phyloP scores from a whole-genome alignment of 495 filamentous ascomycete genomes.

The Daldinia bambusicola region DNA sequence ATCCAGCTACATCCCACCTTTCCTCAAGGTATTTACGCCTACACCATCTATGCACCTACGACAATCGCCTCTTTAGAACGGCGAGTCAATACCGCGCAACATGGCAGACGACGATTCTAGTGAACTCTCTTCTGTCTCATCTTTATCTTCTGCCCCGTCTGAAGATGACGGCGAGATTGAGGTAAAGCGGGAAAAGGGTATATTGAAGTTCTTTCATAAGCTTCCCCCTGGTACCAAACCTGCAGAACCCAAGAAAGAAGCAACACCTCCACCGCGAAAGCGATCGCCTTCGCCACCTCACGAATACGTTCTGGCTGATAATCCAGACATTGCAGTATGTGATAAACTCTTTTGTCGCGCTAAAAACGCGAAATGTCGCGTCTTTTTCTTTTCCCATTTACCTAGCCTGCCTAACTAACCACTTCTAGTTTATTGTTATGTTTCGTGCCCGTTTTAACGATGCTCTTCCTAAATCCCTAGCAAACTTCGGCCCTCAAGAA shows the following conservation, averaged over 20 bases:
- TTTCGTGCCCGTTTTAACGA: slow-evolving; percentile 94
- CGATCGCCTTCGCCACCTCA: slow-evolving; percentile 86
- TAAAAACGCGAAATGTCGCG: slow-evolving; percentile 55
- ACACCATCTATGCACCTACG: slow-evolving; percentile 8
- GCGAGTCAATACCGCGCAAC: slow-evolving; percentile 17
- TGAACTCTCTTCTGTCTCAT: slow-evolving; percentile 65
- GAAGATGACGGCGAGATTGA: slow-evolving; percentile 62
- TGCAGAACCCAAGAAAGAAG: slow-evolving; percentile 52
- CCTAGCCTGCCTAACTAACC: slow-evolving; percentile 48
- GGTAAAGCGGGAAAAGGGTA: slow-evolving; percentile 61
- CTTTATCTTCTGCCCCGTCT: slow-evolving; percentile 63
- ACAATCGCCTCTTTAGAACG: slow-evolving; percentile 11
- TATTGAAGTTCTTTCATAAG: slow-evolving; percentile 68
- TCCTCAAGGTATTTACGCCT: not conserved
- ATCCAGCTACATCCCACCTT: slow-evolving; percentile 24
- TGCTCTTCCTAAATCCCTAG: slow-evolving; percentile 83
- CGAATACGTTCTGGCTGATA: slow-evolving; percentile 88
- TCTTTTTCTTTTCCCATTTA: slow-evolving; percentile 35
- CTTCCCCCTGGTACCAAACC: slow-evolving; percentile 52
- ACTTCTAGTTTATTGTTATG: slow-evolving; percentile 90
- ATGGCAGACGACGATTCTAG: slow-evolving; percentile 66
- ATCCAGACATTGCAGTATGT: slow-evolving; percentile 87
- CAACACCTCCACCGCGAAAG: slow-evolving; percentile 75
- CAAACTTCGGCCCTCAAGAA: slow-evolving; percentile 94
- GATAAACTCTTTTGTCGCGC: slow-evolving; percentile 44